Evolutionary conservation across 1,284 basidiomycete species (phyloP).

Genomic region (Ceraceosorus guamensis): DNA sequence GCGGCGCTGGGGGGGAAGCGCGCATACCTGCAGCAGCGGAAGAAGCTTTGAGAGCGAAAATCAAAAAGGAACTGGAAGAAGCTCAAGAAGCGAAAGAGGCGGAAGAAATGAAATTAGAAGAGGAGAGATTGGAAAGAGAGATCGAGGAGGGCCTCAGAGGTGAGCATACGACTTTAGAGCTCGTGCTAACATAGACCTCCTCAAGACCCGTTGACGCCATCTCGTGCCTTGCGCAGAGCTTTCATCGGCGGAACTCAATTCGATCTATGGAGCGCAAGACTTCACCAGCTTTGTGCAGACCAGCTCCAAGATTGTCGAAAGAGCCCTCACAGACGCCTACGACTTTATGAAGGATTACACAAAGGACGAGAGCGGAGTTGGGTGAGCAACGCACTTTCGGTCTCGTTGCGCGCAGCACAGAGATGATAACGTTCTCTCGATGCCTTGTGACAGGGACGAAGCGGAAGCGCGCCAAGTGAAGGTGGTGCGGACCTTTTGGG

Average conservation of each 20-base stretch:
- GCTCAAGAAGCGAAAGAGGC: conserved; percentile 9
- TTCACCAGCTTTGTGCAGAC: conserved; percentile 89
- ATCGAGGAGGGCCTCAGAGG: conserved; percentile 67
- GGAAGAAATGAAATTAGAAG: conserved; percentile 51
- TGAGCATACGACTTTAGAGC: conserved; percentile 50
- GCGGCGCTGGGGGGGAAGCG: conserved; percentile 11
- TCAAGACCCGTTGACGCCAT: background rate
- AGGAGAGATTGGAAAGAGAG: conserved; percentile 58
- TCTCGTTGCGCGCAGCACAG: too few relatives aligned
- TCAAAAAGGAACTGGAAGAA: conserved; percentile 5
- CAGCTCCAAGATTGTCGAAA: conserved; percentile 87
- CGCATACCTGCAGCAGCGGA: conserved; percentile 42
- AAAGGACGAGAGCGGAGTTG: conserved; percentile 64
- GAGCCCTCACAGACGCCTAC: conserved; percentile 91
- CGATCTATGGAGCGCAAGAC: conserved; percentile 74
- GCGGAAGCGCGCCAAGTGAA: conserved; percentile 16
- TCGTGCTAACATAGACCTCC: conserved; percentile 14
- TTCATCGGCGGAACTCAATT: conserved; percentile 70
- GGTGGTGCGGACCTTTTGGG: conserved; percentile 25
- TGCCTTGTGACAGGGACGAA: too few relatives aligned
- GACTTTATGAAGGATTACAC: conserved; percentile 96
- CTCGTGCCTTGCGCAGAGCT: conserved; percentile 56
- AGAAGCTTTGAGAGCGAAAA: conserved; percentile 16
- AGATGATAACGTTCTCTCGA: background rate
- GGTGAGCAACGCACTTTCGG: conserved; percentile 2